A percentile compares a stretch with the other conserved stretches of the same genome.
Conservation (phyloP, 2,329 filamentous ascomycete species). For the Fusarium burgessii region DNA sequence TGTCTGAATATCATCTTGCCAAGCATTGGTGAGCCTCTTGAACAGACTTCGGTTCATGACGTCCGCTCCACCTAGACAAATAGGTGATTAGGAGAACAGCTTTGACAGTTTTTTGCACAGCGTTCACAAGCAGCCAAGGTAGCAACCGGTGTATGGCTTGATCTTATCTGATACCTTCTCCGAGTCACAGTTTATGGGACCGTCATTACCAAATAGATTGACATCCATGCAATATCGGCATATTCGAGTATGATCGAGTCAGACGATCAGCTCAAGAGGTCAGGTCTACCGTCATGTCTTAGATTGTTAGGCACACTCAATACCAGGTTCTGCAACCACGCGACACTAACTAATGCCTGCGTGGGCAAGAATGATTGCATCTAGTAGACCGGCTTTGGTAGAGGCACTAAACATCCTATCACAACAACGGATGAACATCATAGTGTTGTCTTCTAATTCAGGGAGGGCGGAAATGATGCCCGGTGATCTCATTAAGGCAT, state of each 20-base stretch:
- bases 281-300: conserved; percentile 23
- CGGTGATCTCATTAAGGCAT: conserved; percentile 13
- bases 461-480: conserved; percentile 7
- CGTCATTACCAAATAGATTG: background rate
- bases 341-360: conserved; percentile 5
- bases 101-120: background rate
- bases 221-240: background rate
- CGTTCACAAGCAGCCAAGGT: too few species aligned
- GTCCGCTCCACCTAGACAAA: conserved; percentile 1
- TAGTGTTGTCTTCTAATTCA: background rate
- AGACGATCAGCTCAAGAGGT: conserved; percentile 18
- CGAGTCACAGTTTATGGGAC: background rate
- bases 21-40: conserved; percentile 21
- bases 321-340: conserved; percentile 9
- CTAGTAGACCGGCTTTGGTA: background rate
- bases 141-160: background rate
- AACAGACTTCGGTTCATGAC: conserved; percentile 27
- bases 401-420: background rate
- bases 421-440: conserved; percentile 22
- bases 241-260: conserved; percentile 25
- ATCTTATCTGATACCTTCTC: background rate
- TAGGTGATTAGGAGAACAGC: background rate
- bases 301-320: background rate
- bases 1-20: conserved; percentile 26
- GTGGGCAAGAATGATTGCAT: background rate